Percentiles rank a stretch among this genome's conserved stretches.
phyloP scores from a whole-genome alignment of 2,329 filamentous ascomycete species.

The Sarocladiaceae sp. region DNA sequence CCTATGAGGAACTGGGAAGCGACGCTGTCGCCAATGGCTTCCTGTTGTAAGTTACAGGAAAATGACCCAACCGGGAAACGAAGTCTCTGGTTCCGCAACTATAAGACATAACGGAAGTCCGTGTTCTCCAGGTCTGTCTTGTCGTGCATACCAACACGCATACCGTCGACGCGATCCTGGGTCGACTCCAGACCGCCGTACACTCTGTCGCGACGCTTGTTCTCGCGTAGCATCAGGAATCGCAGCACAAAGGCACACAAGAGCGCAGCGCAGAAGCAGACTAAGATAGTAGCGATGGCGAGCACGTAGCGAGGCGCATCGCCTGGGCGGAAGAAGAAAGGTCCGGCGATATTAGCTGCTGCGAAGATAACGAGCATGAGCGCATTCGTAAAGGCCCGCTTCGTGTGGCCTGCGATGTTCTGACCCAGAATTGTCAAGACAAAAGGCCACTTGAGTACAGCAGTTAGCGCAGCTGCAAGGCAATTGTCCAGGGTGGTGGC shows the following conservation, averaged over 20 bases:
- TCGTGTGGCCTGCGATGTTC: not conserved
- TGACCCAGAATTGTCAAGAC: conserved; percentile 13
- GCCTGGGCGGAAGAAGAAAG: conserved; percentile 11
- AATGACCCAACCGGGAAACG: no score
- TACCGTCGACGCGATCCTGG: conserved; percentile 16
- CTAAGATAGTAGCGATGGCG: conserved; percentile 18
- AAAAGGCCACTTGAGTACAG: conserved; percentile 13
- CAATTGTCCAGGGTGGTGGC: not conserved
- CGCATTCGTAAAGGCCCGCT: not conserved
- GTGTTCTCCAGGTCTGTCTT: conserved; percentile 18
- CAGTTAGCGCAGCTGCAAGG: not conserved
- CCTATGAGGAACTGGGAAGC: not conserved
- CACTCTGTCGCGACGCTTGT: conserved; percentile 13
- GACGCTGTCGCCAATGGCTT: no score
- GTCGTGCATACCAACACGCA: conserved; percentile 19
- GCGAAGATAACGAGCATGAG: not conserved
- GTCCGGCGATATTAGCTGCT: not conserved
- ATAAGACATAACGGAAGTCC: conserved; percentile 19
- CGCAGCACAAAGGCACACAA: conserved; percentile 15
- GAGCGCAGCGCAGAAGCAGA: conserved; percentile 17
- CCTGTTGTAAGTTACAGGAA: no score
- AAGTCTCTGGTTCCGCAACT: no score
- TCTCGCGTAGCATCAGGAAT: conserved; percentile 16
- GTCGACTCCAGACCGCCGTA: conserved; percentile 13
- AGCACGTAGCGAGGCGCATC: conserved; percentile 18